Conservation (phyloP, 495 filamentous ascomycete genomes). For the Penicillium canariense region DNA sequence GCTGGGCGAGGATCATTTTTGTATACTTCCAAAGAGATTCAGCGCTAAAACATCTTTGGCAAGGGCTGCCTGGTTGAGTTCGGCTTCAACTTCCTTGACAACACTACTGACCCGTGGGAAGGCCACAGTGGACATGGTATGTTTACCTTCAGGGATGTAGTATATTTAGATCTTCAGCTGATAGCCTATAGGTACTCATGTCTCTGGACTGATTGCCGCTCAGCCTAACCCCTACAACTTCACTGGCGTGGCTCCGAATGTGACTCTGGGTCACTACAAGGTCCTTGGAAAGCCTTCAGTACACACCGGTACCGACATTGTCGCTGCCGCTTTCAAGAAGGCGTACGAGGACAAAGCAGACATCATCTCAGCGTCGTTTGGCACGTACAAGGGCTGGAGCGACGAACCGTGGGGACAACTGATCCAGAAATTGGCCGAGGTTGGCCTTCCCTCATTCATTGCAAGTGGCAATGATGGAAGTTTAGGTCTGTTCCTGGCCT, state of each 20-base stretch:
- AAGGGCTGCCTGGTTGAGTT: background rate
- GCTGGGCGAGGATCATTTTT: too few species aligned
- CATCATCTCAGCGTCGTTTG: constrained; percentile 59
- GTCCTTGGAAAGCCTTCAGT: constrained; percentile 28
- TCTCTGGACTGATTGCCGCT: constrained; percentile 45
- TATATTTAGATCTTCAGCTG: background rate
- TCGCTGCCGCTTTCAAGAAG: constrained; percentile 55
- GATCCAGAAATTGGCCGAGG: constrained; percentile 5
- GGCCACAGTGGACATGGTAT: background rate
- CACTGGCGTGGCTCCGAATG: constrained; percentile 53
- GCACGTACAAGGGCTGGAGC: constrained; percentile 53
- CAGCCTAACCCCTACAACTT: constrained; percentile 48
- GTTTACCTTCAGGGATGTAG: background rate
- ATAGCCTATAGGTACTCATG: constrained; percentile 35
- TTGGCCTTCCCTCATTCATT: constrained; percentile 29
- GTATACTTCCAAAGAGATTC: too few species aligned
- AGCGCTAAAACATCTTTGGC: too few species aligned
- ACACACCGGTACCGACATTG: constrained; percentile 39
- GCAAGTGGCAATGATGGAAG: constrained; percentile 56
- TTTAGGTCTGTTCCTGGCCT: constrained; percentile 52
- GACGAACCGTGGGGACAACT: constrained; percentile 28
- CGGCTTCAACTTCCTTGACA: background rate
- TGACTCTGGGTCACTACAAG: constrained; percentile 53
- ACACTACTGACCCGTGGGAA: background rate
- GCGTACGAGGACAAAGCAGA: constrained; percentile 57